Conservation (phyloP, 2,329 filamentous ascomycete genomes). For the Penicillium sp. region DNA sequence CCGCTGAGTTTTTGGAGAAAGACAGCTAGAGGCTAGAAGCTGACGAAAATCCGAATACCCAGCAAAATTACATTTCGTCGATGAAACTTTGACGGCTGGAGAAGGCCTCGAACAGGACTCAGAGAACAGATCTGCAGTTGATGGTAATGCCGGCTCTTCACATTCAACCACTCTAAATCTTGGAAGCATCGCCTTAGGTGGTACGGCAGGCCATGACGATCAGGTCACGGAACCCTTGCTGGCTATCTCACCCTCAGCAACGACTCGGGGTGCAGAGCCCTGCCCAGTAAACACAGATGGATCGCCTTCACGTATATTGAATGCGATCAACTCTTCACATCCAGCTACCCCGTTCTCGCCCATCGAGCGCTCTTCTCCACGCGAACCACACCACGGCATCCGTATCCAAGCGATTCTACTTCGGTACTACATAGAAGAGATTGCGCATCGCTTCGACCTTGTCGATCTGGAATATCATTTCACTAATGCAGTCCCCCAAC, state of each 20-base stretch:
- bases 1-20: background rate
- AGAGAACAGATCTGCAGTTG: background rate
- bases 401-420: background rate
- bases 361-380: background rate
- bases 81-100: background rate
- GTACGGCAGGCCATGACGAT: background rate
- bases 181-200: background rate
- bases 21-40: background rate
- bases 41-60: background rate
- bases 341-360: background rate
- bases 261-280: background rate
- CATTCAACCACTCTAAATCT: background rate
- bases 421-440: background rate
- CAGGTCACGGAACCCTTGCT: background rate
- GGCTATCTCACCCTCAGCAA: background rate
- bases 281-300: background rate
- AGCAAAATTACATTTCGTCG: background rate
- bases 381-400: background rate
- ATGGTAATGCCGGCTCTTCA: background rate
- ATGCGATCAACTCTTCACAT: background rate
- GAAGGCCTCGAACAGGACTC: background rate
- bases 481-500: background rate
- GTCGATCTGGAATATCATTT: background rate
- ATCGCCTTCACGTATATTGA: background rate
- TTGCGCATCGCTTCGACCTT: background rate